Conservation (phyloP, 2,329 filamentous ascomycete genomes). For the Pseudogymnoascus sp. region DNA sequence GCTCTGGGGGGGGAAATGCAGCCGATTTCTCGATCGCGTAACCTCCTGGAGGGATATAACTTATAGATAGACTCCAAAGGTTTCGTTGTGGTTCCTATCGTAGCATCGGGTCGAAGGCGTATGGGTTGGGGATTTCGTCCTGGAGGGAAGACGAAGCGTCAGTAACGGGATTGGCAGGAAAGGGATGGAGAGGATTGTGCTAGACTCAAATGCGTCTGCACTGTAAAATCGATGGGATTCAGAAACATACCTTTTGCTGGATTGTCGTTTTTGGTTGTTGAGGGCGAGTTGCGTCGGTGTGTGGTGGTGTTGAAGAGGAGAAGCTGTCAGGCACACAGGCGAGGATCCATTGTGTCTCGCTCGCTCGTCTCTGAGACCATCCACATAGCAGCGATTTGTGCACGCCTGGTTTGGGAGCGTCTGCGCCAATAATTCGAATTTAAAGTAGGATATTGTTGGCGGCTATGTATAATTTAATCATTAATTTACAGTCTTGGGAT, state of each 20-base stretch:
- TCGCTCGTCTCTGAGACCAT: conserved; percentile 5
- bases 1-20: conserved; percentile 9
- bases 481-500: not conserved
- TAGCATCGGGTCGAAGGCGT: conserved; percentile 22
- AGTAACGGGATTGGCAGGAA: conserved; percentile 8
- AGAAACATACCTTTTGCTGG: conserved; percentile 5
- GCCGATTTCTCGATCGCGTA: conserved; percentile 27
- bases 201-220: not conserved
- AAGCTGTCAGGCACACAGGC: conserved; percentile 7
- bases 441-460: not conserved
- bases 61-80: conserved; percentile 25
- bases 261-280: conserved; percentile 7
- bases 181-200: conserved; percentile 11
- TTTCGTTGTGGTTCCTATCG: conserved; percentile 26
- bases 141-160: conserved; percentile 11
- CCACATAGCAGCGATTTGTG: conserved; percentile 7
- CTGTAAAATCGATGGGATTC: not conserved
- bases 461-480: not conserved
- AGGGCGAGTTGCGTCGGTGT: conserved; percentile 6
- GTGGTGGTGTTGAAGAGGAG: conserved; percentile 7
- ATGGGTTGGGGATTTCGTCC: conserved; percentile 8
- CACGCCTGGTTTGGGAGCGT: not conserved
- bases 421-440: not conserved
- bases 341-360: not conserved
- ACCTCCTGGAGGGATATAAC: conserved; percentile 20